phyloP scores from a whole-genome alignment of 768 basidiomycete genomes.

The Pisolithus orientalis region DNA sequence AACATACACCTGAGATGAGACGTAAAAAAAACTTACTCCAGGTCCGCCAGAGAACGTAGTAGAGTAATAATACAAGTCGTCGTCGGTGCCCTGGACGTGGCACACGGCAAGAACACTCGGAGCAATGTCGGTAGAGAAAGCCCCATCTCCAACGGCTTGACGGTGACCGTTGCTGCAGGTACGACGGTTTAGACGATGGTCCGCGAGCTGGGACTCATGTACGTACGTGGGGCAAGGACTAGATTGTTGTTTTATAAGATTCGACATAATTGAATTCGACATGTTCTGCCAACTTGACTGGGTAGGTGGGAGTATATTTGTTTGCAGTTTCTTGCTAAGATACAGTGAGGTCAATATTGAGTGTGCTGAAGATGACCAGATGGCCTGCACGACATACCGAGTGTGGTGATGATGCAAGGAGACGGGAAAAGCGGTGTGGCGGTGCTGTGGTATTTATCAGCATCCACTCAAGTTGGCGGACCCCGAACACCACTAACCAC shows the following conservation, averaged over 20 bases:
- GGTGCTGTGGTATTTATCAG: slow-evolving; percentile 4
- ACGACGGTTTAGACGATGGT: slow-evolving; percentile 10
- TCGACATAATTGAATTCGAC: slow-evolving; percentile 69
- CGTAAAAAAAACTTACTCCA: slow-evolving; percentile 48
- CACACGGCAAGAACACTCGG: slow-evolving; percentile 82
- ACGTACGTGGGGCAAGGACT: slow-evolving; percentile 92
- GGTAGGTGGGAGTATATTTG: neutral
- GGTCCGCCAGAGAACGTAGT: slow-evolving; percentile 93
- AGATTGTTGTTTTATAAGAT: slow-evolving; percentile 72
- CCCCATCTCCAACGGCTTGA: slow-evolving; percentile 97
- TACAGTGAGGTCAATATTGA: neutral
- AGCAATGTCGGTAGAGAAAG: slow-evolving; percentile 69
- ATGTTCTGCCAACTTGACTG: slow-evolving; percentile 82
- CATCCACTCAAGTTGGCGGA: neutral
- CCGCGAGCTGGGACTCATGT: neutral
- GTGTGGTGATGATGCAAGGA: neutral
- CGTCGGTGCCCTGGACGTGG: slow-evolving; percentile 72
- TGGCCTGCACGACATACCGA: neutral
- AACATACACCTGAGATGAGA: neutral
- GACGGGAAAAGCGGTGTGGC: neutral
- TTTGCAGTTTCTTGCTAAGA: too few species aligned
- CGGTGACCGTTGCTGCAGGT: slow-evolving; percentile 71
- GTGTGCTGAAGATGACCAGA: neutral
- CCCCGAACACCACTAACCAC: slow-evolving; percentile 2
- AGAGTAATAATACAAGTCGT: slow-evolving; percentile 87